These are phyloP conservation scores for Amoeboaphelidium occidentale DNA, from an alignment of 371 early-diverging fungal genomes.

Conservation along the genomic window DNA sequence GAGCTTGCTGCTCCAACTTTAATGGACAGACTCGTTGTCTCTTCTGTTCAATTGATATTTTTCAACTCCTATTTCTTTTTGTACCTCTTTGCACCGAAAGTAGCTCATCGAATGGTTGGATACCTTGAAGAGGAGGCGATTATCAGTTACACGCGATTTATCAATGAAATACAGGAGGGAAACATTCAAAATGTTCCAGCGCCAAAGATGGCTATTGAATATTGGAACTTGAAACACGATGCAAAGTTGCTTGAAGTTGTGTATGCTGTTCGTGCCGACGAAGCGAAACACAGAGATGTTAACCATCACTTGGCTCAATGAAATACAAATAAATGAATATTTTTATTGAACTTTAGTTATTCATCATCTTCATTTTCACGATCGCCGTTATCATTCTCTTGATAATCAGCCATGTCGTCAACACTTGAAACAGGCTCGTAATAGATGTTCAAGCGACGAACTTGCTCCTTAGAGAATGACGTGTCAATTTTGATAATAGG, in stretches of 20 bases:
- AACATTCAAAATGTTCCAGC: conserved; percentile 8
- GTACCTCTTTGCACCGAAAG: conserved; percentile 8
- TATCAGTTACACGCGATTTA: conserved; percentile 8
- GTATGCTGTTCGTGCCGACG: conserved; percentile 13
- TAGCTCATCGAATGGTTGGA: conserved; percentile 12
- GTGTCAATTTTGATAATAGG: too few relatives aligned
- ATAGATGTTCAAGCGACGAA: background rate
- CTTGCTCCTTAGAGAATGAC: background rate
- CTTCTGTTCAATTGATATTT: conserved; percentile 7
- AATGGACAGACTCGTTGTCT: conserved; percentile 8
- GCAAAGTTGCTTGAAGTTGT: conserved; percentile 10
- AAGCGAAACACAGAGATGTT: conserved; percentile 12
- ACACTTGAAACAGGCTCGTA: background rate
- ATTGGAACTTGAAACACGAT: conserved; percentile 10
- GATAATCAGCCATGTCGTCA: background rate
- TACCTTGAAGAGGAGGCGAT: conserved; percentile 15
- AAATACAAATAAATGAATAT: background rate
- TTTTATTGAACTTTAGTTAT: background rate
- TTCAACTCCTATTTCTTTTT: conserved; percentile 9
- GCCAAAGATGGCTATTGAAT: conserved; percentile 9
- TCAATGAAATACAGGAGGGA: conserved; percentile 9
- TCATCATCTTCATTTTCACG: background rate
- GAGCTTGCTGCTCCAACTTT: conserved; percentile 7
- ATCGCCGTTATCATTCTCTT: background rate
- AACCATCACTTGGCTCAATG: conserved; percentile 5